A percentile compares a stretch with the other conserved stretches of the same genome.
Evolutionary conservation across 306 rosid genomes (phyloP).

Genomic region (Sphenostylis stenocarpa): DNA sequence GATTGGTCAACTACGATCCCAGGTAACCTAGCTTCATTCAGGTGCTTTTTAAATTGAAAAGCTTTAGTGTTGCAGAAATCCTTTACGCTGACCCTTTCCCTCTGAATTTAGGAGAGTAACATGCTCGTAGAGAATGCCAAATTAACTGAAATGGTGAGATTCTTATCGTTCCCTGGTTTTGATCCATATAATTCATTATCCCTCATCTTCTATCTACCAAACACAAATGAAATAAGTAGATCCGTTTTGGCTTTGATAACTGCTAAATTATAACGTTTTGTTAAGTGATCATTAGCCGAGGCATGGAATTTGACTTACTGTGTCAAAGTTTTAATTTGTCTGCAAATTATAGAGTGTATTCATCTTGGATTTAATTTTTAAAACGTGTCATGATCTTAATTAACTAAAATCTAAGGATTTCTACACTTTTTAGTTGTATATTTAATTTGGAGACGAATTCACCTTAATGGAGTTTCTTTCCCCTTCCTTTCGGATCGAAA

Average conservation of each 20-base stretch:
- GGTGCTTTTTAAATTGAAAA: neutral
- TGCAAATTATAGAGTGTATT: neutral
- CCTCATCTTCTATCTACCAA: neutral
- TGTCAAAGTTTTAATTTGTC: neutral
- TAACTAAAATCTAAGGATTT: neutral
- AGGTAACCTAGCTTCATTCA: conserved; percentile 37
- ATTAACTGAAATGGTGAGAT: conserved; percentile 47
- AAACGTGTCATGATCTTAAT: neutral
- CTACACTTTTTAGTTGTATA: neutral
- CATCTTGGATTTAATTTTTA: neutral
- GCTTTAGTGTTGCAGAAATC: neutral
- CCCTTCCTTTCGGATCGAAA: neutral
- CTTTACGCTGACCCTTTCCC: neutral
- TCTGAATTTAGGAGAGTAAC: conserved; percentile 48
- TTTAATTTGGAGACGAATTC: neutral
- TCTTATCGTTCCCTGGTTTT: neutral
- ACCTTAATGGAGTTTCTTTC: neutral
- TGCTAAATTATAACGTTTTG: neutral
- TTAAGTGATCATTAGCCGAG: neutral
- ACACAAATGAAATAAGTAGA: neutral
- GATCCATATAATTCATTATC: neutral
- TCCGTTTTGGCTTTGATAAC: neutral
- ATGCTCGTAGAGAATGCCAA: conserved; percentile 47
- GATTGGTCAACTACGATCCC: conserved; percentile 35
- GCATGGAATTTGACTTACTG: neutral